Percentiles rank a stretch among this genome's conserved stretches.
phyloP scores from a whole-genome alignment of 2,329 filamentous ascomycete species.

The Aspergillus pseudoterreus region DNA sequence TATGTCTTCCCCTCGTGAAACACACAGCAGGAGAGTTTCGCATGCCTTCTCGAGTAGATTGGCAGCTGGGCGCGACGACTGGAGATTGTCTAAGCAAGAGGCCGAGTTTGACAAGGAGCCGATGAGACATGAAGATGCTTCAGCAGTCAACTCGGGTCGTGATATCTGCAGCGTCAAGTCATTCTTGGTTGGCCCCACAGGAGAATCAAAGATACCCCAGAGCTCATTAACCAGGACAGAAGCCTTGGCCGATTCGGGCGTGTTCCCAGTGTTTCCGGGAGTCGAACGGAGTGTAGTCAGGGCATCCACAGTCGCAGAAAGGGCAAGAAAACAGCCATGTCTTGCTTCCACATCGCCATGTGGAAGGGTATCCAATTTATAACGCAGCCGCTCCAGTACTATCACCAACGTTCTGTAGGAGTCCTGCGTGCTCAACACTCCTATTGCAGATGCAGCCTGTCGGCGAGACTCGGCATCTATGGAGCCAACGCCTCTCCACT shows the following conservation, averaged over 20 bases:
- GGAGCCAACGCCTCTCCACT: constrained; percentile 86
- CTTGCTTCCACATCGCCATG: constrained; percentile 40
- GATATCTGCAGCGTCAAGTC: constrained; percentile 37
- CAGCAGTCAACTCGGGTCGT: constrained; percentile 41
- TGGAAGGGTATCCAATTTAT: constrained; percentile 35
- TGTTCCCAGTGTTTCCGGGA: constrained; percentile 15
- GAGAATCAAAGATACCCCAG: constrained; percentile 38
- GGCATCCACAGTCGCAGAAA: constrained; percentile 37
- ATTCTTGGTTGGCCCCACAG: constrained; percentile 31
- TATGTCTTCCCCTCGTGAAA: constrained; percentile 38
- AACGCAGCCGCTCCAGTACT: constrained; percentile 31
- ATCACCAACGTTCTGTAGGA: constrained; percentile 27
- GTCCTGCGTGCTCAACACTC: constrained; percentile 39
- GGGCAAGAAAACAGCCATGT: constrained; percentile 42
- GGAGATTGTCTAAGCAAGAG: constrained; percentile 1
- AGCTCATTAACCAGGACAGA: constrained; percentile 24
- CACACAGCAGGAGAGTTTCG: constrained; percentile 36
- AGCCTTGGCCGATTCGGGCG: constrained; percentile 24
- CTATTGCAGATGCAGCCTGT: constrained; percentile 67
- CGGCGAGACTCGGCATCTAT: constrained; percentile 70
- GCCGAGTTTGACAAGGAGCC: constrained; percentile 34
- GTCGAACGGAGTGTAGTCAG: constrained; percentile 20
- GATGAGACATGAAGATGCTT: constrained; percentile 38
- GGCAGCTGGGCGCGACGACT: constrained; percentile 15
- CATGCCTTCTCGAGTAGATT: constrained; percentile 26